These are phyloP conservation scores for Entomortierella chlamydospora DNA, from an alignment of 192 early-diverging fungal genomes.

Conservation along the genomic window DNA sequence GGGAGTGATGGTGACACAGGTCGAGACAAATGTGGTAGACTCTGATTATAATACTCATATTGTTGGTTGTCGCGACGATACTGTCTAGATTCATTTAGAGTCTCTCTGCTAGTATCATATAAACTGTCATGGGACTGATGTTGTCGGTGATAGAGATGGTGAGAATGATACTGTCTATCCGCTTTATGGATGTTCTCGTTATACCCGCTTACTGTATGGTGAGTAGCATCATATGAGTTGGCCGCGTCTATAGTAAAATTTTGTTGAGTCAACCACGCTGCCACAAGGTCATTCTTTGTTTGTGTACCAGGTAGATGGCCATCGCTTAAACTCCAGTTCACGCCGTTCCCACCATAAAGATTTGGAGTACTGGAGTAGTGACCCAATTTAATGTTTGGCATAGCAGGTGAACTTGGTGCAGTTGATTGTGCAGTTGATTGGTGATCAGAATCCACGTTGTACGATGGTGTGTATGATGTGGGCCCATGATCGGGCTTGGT, in stretches of 20 bases:
- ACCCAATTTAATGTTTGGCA: slow-evolving; percentile 3
- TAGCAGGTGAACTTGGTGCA: slow-evolving; percentile 7
- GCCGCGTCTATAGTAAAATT: not conserved
- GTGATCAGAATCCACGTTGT: slow-evolving; percentile 1
- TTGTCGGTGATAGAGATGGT: not conserved
- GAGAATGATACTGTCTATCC: not conserved
- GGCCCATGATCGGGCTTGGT: slow-evolving; percentile 3
- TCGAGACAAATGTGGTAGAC: not conserved
- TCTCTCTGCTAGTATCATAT: too few relatives aligned
- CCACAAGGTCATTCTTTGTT: slow-evolving; percentile 25
- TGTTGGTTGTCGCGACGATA: too few relatives aligned
- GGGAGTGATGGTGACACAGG: slow-evolving; percentile 5
- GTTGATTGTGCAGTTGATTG: slow-evolving; percentile 14
- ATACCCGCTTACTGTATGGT: not conserved
- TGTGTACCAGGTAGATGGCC: slow-evolving; percentile 24
- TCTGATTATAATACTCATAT: not conserved
- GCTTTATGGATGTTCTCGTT: not conserved
- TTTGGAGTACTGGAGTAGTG: not conserved
- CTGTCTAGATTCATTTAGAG: too few relatives aligned
- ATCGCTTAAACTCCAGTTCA: slow-evolving; percentile 33
- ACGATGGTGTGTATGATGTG: not conserved
- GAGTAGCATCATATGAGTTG: not conserved
- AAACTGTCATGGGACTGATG: not conserved
- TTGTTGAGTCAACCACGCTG: slow-evolving; percentile 37
- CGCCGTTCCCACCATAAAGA: slow-evolving; percentile 6